Evolutionary conservation across 2,329 filamentous ascomycete species (phyloP).

Genomic region (Pseudocercospora pini-densiflorae): DNA sequence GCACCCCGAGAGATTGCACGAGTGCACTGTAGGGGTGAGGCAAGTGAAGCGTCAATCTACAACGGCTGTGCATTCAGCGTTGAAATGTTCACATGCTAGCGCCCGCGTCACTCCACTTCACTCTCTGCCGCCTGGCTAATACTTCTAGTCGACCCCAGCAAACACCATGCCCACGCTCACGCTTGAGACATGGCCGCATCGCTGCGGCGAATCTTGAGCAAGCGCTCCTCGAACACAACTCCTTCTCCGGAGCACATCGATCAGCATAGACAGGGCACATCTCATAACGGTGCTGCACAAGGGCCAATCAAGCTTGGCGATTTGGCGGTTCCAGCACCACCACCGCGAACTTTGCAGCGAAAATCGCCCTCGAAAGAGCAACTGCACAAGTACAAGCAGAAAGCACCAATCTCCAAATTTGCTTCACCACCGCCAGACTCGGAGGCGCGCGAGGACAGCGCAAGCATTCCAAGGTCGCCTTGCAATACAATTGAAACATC

Average conservation of each 20-base stretch:
- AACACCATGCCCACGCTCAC: neutral
- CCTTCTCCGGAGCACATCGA: neutral
- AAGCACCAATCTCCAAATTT: neutral
- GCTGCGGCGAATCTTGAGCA: constrained; percentile 12
- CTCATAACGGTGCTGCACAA: neutral
- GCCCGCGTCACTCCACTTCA: neutral
- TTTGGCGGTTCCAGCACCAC: constrained; percentile 4
- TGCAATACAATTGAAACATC: neutral
- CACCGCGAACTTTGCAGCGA: neutral
- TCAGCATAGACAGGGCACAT: neutral
- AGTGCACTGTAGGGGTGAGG: neutral
- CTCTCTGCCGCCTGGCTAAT: constrained; percentile 1
- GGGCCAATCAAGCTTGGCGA: neutral
- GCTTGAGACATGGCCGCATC: constrained; percentile 2
- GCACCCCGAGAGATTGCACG: neutral
- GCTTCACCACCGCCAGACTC: neutral
- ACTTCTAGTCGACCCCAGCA: constrained; percentile 1
- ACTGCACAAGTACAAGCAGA: constrained; percentile 5
- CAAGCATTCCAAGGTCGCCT: neutral
- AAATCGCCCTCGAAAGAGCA: neutral
- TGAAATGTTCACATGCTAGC: neutral
- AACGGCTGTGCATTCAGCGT: constrained; percentile 3
- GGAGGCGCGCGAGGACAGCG: neutral
- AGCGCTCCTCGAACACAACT: neutral
- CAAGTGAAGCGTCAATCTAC: neutral